Conservation (phyloP, 495 filamentous ascomycete species). For the Talaromyces borbonicus region DNA sequence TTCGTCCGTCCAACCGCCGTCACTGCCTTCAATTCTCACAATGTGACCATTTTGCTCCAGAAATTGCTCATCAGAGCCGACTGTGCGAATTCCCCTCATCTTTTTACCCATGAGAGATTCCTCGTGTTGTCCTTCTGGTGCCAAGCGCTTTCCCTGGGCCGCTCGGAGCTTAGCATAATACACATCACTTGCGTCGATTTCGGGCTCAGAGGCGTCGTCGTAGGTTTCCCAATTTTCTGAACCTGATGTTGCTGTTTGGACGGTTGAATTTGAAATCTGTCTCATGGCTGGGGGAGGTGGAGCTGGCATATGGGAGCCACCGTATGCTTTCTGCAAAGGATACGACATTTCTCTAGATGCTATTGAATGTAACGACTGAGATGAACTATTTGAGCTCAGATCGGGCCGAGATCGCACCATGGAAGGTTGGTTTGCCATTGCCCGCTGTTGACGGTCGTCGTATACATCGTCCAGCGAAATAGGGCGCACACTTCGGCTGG, state of each 20-base stretch:
- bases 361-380: slow-evolving; percentile 29
- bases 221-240: slow-evolving; percentile 97
- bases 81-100: slow-evolving; percentile 41
- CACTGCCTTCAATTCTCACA: slow-evolving; percentile 36
- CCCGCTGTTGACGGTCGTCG: slow-evolving; percentile 52
- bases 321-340: slow-evolving; percentile 31
- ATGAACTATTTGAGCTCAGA: slow-evolving; percentile 29
- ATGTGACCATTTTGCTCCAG: slow-evolving; percentile 25
- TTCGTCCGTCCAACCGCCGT: slow-evolving; percentile 42
- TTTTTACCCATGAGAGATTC: slow-evolving; percentile 43
- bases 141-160: slow-evolving; percentile 52
- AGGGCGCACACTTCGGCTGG: slow-evolving; percentile 59
- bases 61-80: slow-evolving; percentile 30
- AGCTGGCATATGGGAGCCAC: slow-evolving; percentile 30
- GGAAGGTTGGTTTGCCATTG: slow-evolving; percentile 38
- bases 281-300: slow-evolving; percentile 42
- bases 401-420: slow-evolving; percentile 17
- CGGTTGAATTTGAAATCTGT: slow-evolving; percentile 62
- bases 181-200: slow-evolving; percentile 59
- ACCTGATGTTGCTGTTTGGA: slow-evolving; percentile 56
- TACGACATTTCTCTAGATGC: slow-evolving; percentile 18
- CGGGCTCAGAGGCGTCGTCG: slow-evolving; percentile 65
- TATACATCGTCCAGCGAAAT: slow-evolving; percentile 80
- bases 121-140: slow-evolving; percentile 44
- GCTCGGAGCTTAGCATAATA: slow-evolving; percentile 70